Conservation (phyloP, 2,329 filamentous ascomycete species). For the Fusarium algeriense region DNA sequence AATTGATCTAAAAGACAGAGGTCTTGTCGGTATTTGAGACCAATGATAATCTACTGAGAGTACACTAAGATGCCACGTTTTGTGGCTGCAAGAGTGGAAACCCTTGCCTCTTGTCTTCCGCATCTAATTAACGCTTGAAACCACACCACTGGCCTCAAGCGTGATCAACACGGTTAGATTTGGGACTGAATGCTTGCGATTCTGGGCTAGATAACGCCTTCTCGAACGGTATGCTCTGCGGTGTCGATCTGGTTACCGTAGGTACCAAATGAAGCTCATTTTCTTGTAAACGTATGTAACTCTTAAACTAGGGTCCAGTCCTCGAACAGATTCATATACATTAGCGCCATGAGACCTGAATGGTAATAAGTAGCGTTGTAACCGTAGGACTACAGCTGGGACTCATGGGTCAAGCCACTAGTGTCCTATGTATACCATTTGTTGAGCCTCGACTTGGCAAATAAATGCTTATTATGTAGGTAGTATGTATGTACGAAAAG, state of each 20-base stretch:
- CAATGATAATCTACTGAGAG: not conserved
- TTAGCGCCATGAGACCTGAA: conserved; percentile 3
- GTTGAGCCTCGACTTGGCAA: conserved; percentile 20
- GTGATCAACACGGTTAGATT: not conserved
- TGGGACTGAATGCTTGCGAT: conserved; percentile 1
- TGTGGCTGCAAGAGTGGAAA: conserved; percentile 9
- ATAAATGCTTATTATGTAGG: not conserved
- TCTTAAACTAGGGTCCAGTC: not conserved
- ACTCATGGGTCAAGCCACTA: conserved; percentile 2
- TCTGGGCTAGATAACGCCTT: not conserved
- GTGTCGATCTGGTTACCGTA: conserved; percentile 15
- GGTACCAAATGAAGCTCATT: not conserved
- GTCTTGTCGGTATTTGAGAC: conserved; percentile 13
- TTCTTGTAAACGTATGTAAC: not conserved
- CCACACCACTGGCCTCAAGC: not conserved
- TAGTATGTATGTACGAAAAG: not conserved
- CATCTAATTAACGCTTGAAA: not conserved
- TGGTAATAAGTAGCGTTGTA: not conserved
- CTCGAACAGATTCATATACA: conserved; percentile 6
- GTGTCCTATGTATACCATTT: not conserved
- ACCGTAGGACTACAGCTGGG: conserved; percentile 6
- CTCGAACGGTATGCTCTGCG: not conserved
- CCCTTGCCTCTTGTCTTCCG: not conserved
- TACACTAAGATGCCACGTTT: conserved; percentile 10
- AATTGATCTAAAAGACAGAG: conserved; percentile 9